Evolutionary conservation across 768 basidiomycete species (phyloP), one percentile per base, ranked within the genome.

Genomic region (Suillus occidentalis): DNA sequence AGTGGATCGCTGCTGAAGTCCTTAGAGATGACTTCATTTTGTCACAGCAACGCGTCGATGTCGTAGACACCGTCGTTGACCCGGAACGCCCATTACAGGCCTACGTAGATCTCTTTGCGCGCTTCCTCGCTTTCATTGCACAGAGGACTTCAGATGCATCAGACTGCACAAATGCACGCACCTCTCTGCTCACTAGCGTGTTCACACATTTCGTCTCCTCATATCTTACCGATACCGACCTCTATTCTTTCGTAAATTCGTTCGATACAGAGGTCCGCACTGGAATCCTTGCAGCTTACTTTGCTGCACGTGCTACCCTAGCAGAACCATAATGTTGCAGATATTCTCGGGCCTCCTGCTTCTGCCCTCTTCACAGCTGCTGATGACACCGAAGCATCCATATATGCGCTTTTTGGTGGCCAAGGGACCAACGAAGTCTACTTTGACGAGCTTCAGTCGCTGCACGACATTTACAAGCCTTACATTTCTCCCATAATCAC

Each of bases 401-500:
- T 98, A 71, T 98, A 91, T 78, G 97, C 94, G 60, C 82, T 99
- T 47, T 99, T 99, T 74, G 97, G 97, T 60, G 97, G 97, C 16
- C 97, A 99, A 78, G 97, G 97, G 64, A 94, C 91, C 65, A 99
- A 99, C 78, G 97, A 99, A 74, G 92, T 97, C 65, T 99, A 99
- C 81, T 95, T 98, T 76, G 93, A 97, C 75, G 97, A 99, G 76
- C 85, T 99, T 22, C 92, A 97, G 80, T 80, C 83, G 59, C 88
- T 99, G 60, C 95, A 92, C 78, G 91, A 97, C 78, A 91, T 87
- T 66, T 99, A 99, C 84, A 87, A 83, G 67, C 90, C 95, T 13
- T 97, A 94, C 73, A 88, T 98, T 68, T 80, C 83, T 18, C 76
- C 89, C 20, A 89, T 95, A 82, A 77, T 97, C 67, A 72, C 81